phyloP scores from a whole-genome alignment of 305 asterid species.

The Solanum hybrid region DNA sequence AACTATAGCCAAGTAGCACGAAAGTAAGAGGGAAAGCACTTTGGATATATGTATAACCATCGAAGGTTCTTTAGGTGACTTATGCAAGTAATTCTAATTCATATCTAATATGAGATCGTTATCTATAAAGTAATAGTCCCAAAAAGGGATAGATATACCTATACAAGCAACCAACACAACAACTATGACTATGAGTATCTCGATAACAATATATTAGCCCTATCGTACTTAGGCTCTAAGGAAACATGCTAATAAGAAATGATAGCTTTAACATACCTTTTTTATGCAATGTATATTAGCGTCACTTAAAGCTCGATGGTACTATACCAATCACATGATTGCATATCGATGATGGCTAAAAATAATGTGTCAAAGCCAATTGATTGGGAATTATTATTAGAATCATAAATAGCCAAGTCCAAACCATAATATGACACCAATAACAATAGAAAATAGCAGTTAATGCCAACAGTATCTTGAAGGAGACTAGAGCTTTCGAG shows the following conservation, averaged over 20 bases:
- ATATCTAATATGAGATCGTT: not conserved
- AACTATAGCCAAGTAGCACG: not conserved
- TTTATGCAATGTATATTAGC: not conserved
- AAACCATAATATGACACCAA: not conserved
- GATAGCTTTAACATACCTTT: too few species aligned
- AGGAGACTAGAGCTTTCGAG: not conserved
- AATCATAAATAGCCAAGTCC: not conserved
- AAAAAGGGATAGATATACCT: not conserved
- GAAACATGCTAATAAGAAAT: not conserved
- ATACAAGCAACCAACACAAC: too few species aligned
- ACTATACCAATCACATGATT: not conserved
- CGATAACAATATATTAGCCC: not conserved
- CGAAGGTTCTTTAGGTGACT: not conserved
- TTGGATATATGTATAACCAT: not conserved
- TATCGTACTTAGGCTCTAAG: not conserved
- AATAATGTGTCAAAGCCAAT: not conserved
- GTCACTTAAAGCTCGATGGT: not conserved
- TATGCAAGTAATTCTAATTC: not conserved
- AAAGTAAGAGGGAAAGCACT: not conserved
- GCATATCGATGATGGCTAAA: not conserved
- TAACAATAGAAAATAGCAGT: not conserved
- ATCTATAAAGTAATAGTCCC: not conserved
- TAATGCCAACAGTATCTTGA: not conserved
- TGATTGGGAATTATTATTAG: not conserved
- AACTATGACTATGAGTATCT: too few species aligned